Base-by-base conservation (phyloP, 331 rosid genomes). In the Cydonia oblonga region DNA sequence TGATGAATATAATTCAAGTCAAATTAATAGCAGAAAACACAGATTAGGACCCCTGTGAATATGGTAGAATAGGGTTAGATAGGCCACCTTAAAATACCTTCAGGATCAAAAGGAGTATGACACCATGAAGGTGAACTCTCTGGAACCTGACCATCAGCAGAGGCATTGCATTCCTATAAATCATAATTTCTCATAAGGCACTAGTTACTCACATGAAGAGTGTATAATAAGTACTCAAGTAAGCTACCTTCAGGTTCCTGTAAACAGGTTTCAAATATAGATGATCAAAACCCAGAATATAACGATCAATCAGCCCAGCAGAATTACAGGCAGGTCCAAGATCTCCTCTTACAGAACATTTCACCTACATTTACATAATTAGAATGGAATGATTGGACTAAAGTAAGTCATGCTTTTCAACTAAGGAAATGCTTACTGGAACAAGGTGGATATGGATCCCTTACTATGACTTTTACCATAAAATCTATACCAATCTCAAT, bases 321-420 rank as follows among this genome's bases (percentile, higher is more conserved):
- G 98, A 83, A 83, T 89, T 93, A 76, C 98, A 93, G 52, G 86
- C 98, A 72, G 98, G 98, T 68, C 93, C 93, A 73, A 89, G 87
- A 75, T 89, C 91, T 51, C 98, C 97, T 85, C 92, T 89, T 72
- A 86, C 78, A 3, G 92, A 86, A 85, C 98, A 93, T 73, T 87
- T 89, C 76, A 92, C 93, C 98, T 92, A 75, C 72, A 76, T 66
- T 29, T 46, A 73, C 20, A 69, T 38, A 82, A 85, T 73, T 76
- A 86, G 77, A 79, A 76, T 40, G 68, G 16, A 29, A 65, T 25
- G 23, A 49, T 32, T 52, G 30, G 72, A 56, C 33, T 30, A 32
- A n/a, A 75, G 7, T 28, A 56, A 59, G 42, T 20, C 23, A 62
- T 18, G 42, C 22, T 29, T 7, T 28, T 22, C 25, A 61, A 15